Evolutionary conservation across 2,329 filamentous ascomycete genomes (phyloP).

Genomic region (Diaporthe citriasiana): DNA sequence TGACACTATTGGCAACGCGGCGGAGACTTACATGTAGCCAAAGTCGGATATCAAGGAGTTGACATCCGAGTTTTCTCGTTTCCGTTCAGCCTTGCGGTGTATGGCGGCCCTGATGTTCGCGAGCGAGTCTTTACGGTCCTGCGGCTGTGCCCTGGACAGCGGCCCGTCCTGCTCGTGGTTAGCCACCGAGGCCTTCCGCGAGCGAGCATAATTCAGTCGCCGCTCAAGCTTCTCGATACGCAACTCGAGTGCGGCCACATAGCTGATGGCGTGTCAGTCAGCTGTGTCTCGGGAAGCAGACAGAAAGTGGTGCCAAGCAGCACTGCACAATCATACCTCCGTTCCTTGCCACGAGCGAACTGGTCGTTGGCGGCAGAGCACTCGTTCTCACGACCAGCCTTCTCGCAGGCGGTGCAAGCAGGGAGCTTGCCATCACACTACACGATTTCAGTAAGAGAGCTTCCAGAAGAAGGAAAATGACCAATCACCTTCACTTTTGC

Average conservation of each 20-base stretch:
- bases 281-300: constrained; percentile 21
- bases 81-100: constrained; percentile 74
- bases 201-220: constrained; percentile 77
- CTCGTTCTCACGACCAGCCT: constrained; percentile 85
- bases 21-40: constrained; percentile 79
- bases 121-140: constrained; percentile 75
- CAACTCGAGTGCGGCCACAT: constrained; percentile 94
- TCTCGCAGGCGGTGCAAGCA: constrained; percentile 94
- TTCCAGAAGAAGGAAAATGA: constrained; percentile 25
- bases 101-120: constrained; percentile 74
- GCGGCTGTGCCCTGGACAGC: constrained; percentile 50
- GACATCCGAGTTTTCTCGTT: constrained; percentile 85
- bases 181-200: constrained; percentile 78
- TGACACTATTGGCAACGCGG: background rate
- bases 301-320: constrained; percentile 2
- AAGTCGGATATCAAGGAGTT: constrained; percentile 95
- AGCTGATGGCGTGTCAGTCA: constrained; percentile 63
- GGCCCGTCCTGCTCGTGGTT: constrained; percentile 72
- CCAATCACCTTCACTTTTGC: constrained; percentile 87
- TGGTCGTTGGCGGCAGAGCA: constrained; percentile 97
- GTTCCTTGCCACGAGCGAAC: constrained; percentile 94
- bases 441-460: constrained; percentile 22
- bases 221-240: constrained; percentile 90
- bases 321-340: constrained; percentile 69
- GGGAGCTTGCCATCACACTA: constrained; percentile 95